phyloP scores from a whole-genome alignment of 192 early-diverging fungal species.

The Coemansia sp. region DNA sequence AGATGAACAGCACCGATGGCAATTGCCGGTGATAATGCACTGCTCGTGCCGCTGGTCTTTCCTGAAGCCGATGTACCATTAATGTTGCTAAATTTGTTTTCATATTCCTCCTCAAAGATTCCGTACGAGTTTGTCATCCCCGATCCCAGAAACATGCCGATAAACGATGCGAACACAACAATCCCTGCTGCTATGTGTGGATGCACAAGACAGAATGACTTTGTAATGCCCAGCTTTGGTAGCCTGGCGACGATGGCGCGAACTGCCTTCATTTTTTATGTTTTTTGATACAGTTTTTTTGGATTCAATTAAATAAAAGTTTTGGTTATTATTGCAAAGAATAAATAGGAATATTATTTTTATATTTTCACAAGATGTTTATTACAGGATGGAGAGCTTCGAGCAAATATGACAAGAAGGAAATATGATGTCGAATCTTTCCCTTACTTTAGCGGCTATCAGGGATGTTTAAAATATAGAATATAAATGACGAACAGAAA shows the following conservation, averaged over 20 bases:
- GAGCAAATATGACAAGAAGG: neutral
- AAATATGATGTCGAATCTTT: too few species aligned
- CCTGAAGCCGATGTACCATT: constrained; percentile 4
- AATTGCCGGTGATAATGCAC: constrained; percentile 37
- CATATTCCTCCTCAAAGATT: constrained; percentile 52
- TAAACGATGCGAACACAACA: constrained; percentile 41
- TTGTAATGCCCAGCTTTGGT: constrained; percentile 42
- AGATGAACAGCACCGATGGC: constrained; percentile 47
- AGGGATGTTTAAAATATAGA: neutral
- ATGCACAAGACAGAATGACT: constrained; percentile 34
- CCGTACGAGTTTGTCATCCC: constrained; percentile 54
- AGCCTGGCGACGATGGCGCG: constrained; percentile 17
- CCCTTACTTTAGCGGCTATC: too few species aligned
- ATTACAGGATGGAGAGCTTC: neutral
- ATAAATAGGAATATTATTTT: neutral
- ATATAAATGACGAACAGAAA: neutral
- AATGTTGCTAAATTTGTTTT: constrained; percentile 37
- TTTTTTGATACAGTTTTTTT: neutral
- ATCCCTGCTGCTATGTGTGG: constrained; percentile 31
- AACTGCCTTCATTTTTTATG: constrained; percentile 4
- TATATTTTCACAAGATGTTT: neutral
- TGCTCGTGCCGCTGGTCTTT: neutral
- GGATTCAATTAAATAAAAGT: neutral
- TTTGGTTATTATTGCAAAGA: neutral
- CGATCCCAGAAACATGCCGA: constrained; percentile 48